Base-by-base conservation (phyloP, 129 eudicot genomes). In the Flaveria sonorensis region DNA sequence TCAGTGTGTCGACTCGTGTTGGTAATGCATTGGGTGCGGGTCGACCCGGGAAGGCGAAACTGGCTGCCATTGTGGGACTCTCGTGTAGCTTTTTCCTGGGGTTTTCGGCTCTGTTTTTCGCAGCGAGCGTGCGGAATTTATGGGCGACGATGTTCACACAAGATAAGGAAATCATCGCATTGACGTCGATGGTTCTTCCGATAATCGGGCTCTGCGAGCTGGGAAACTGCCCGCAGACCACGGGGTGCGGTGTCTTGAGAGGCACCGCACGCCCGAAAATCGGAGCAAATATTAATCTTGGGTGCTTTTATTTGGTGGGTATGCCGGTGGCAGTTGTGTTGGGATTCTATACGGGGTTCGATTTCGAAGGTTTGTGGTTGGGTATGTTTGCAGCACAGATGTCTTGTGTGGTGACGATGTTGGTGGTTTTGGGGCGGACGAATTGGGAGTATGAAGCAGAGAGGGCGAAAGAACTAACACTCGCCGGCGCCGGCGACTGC, bases 181-280 rank as follows among this genome's bases (percentile, higher is more conserved):
- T 89, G 62, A 92, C 97, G 1, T 73, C 96, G 2, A 70, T 92
- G 42, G 97, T 87, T 11, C 52, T 92, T 70, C 97, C 96, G 7
- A 92, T 92, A 70, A 92, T 92, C 20, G 97, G 97, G 10, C 91
- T 92, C 0, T 92, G 97, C 32, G 97, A 92, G 87, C 84, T 92
- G 0, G 97, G 97, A 7, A 92, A 92, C 65, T 89, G 97, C 80
- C 97, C 97, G 13, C 97, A 92, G 64, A 91, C 97, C n/a, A 89
- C 97, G 0, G 95, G 95, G 18, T 92, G 97, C 73, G 97, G 97
- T 43, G 97, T 92, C 3, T 53, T 92, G 75, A 81, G 97, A 30
- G 97, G 97, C 28, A 92, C 96, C 0, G 97, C 97, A 0, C 78
- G 97, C 75, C 97, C 97, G 0, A 92, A 87, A 56, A 80, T 89